phyloP scores from a whole-genome alignment of 768 basidiomycete genomes.

The Lactarius quietus region DNA sequence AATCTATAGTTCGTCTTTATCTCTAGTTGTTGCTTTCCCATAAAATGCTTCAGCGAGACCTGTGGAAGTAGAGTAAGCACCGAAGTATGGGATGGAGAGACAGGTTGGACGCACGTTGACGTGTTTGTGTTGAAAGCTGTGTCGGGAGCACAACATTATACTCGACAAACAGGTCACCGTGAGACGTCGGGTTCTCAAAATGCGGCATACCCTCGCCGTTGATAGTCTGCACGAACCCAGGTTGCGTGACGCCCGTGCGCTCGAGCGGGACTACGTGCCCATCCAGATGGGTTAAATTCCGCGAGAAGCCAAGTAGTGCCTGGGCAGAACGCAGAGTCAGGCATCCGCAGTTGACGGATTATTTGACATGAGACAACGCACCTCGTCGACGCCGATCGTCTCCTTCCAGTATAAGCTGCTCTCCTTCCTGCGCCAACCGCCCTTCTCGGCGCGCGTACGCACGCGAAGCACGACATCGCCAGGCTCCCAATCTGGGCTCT shows the following conservation, averaged over 20 bases:
- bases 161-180: constrained; percentile 88
- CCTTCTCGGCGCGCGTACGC: constrained; percentile 69
- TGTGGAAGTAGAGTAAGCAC: not conserved
- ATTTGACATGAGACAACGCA: constrained; percentile 31
- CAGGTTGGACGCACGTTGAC: constrained; percentile 59
- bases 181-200: constrained; percentile 45
- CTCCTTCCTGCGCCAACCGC: constrained; percentile 88
- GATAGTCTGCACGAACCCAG: constrained; percentile 83
- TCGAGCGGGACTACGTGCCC: constrained; percentile 71
- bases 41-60: constrained; percentile 27
- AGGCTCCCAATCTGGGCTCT: constrained; percentile 92
- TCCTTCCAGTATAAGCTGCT: constrained; percentile 89
- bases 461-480: constrained; percentile 91
- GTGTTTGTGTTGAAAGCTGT: constrained; percentile 60
- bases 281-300: constrained; percentile 88
- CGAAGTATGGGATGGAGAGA: not conserved
- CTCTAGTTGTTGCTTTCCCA: constrained; percentile 23
- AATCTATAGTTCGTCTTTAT: constrained; percentile 26
- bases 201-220: constrained; percentile 89
- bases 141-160: constrained; percentile 89
- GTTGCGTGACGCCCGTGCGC: constrained; percentile 85
- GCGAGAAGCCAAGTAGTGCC: constrained; percentile 96
- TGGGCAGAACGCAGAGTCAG: constrained; percentile 33
- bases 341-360: no score
- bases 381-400: constrained; percentile 89